phyloP scores from a whole-genome alignment of 1,284 basidiomycete genomes.

The Cerrena zonata region DNA sequence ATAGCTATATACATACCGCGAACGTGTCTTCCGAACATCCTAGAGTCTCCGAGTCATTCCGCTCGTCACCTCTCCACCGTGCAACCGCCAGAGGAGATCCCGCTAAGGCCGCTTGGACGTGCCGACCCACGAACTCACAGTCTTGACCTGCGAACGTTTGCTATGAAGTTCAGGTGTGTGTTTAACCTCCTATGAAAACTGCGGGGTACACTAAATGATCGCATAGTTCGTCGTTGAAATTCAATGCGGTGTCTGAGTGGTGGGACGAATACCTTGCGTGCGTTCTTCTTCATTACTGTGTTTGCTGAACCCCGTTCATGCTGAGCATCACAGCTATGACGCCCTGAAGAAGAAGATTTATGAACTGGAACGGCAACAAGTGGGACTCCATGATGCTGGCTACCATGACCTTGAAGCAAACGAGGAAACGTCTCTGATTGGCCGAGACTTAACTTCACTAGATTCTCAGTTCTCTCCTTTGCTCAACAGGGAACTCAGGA shows the following conservation, averaged over 20 bases:
- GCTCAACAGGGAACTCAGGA: conserved; percentile 79
- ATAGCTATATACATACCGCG: background rate
- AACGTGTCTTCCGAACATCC: background rate
- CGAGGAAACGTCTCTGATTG: conserved; percentile 53
- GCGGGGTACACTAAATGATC: background rate
- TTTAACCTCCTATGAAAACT: background rate
- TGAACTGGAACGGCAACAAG: conserved; percentile 72
- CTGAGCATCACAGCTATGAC: conserved; percentile 47
- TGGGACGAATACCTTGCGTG: conserved; percentile 88
- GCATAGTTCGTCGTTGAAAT: conserved; percentile 72
- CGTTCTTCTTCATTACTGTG: conserved; percentile 24
- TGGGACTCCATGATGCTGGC: conserved; percentile 35
- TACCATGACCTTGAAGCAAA: conserved; percentile 45
- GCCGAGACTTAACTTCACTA: conserved; percentile 26
- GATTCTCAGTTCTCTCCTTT: conserved; percentile 67
- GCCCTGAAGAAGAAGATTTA: conserved; percentile 83
- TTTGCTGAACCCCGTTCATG: background rate
- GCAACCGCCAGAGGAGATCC: conserved; percentile 21
- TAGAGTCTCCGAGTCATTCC: background rate
- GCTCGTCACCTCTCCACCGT: background rate
- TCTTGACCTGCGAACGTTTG: conserved; percentile 26
- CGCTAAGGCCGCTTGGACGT: conserved; percentile 22
- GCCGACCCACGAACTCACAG: conserved; percentile 1
- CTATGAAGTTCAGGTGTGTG: conserved; percentile 57
- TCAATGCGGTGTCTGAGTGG: conserved; percentile 93